phyloP scores from a whole-genome alignment of 306 rosid species.

The Vachellia collinsii region DNA sequence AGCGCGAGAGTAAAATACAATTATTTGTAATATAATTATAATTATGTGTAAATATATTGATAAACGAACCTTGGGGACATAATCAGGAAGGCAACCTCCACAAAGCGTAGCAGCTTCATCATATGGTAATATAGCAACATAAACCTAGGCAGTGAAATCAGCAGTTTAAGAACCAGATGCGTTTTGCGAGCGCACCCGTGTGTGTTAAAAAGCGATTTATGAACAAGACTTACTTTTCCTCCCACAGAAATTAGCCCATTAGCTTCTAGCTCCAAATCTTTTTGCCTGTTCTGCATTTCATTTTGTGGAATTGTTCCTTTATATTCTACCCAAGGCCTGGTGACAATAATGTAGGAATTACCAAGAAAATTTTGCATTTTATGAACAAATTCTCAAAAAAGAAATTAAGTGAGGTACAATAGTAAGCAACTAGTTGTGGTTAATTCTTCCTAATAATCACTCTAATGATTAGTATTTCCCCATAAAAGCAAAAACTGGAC shows the following conservation, averaged over 20 bases:
- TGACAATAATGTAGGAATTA: conserved; percentile 35
- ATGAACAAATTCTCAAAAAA: conserved; percentile 3
- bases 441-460: conserved; percentile 18
- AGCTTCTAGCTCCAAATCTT: conserved; percentile 68
- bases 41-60: background rate
- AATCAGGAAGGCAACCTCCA: conserved; percentile 74
- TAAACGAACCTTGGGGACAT: conserved; percentile 66
- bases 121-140: conserved; percentile 53
- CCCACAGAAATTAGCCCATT: conserved; percentile 58
- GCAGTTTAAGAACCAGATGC: conserved; percentile 29
- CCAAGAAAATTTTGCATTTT: conserved; percentile 20
- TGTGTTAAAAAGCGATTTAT: conserved; percentile 28
- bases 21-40: conserved; percentile 13
- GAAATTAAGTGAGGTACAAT: conserved; percentile 7
- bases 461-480: conserved; percentile 5
- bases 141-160: conserved; percentile 47
- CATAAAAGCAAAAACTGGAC: conserved; percentile 17
- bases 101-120: conserved; percentile 72
- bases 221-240: conserved; percentile 63
- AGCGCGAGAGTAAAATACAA: conserved; percentile 8
- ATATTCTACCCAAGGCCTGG: conserved; percentile 80
- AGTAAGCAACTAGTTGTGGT: conserved; percentile 18
- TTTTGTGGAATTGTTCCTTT: conserved; percentile 64
- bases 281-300: conserved; percentile 59
- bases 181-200: background rate